Conservation (phyloP, 1,284 basidiomycete species). For the Melampsora medusae region DNA sequence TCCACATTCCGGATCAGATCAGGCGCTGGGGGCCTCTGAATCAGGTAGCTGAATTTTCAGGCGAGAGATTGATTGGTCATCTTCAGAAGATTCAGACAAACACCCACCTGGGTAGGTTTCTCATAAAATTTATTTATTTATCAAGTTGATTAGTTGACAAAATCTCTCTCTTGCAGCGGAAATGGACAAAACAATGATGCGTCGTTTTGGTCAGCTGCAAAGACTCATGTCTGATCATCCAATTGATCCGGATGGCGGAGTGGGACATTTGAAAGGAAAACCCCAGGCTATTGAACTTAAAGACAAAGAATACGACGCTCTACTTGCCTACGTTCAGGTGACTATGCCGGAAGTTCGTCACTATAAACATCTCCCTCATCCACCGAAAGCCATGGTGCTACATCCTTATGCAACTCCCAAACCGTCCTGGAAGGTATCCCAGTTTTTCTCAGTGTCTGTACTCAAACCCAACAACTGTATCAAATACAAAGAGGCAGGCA, state of each 20-base stretch:
- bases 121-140: background rate
- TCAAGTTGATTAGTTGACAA: background rate
- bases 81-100: slow-evolving; percentile 20
- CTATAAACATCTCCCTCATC: background rate
- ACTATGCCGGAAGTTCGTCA: background rate
- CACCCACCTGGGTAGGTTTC: background rate
- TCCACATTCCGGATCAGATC: slow-evolving; percentile 13
- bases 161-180: background rate
- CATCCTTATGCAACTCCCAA: background rate
- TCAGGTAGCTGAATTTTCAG: slow-evolving; percentile 15
- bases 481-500: background rate
- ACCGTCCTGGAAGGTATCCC: background rate
- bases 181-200: background rate
- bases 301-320: background rate
- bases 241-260: background rate
- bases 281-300: background rate
- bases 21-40: slow-evolving; percentile 16
- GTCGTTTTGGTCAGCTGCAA: background rate
- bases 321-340: background rate
- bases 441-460: background rate
- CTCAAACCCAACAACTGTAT: slow-evolving; percentile 11
- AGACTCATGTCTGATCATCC: background rate
- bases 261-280: background rate
- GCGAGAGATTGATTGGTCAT: slow-evolving; percentile 6
- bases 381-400: background rate